phyloP scores from a whole-genome alignment of 306 rosid genomes.

The Hippophae tibetana region DNA sequence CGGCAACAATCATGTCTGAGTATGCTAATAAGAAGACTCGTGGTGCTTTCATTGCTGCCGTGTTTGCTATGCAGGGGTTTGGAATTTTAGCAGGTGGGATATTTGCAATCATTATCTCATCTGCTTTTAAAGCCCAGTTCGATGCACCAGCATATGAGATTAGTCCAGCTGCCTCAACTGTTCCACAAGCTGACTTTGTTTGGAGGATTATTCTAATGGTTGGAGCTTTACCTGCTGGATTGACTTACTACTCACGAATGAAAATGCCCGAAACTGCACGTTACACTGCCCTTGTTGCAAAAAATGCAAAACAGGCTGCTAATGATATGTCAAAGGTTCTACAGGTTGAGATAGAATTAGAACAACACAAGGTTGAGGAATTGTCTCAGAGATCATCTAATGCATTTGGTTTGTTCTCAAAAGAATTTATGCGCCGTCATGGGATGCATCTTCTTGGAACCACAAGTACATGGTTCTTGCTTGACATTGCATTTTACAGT shows the following conservation, averaged over 20 bases:
- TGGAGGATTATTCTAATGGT: conserved; percentile 63
- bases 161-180: conserved; percentile 37
- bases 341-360: conserved; percentile 43
- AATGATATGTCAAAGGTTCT: conserved; percentile 64
- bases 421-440: conserved; percentile 42
- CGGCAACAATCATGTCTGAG: conserved; percentile 76
- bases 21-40: conserved; percentile 70
- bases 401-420: conserved; percentile 43
- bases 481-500: conserved; percentile 67
- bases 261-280: conserved; percentile 85
- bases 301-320: conserved; percentile 47
- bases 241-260: conserved; percentile 55
- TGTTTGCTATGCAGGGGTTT: conserved; percentile 82
- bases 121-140: conserved; percentile 29
- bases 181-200: conserved; percentile 52
- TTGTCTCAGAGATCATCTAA: background rate
- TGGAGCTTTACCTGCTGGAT: conserved; percentile 59
- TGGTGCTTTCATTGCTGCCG: conserved; percentile 69
- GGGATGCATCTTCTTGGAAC: conserved; percentile 68
- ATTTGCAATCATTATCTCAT: conserved; percentile 39
- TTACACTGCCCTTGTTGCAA: conserved; percentile 63
- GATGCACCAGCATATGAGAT: conserved; percentile 34
- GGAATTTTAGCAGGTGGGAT: conserved; percentile 66
- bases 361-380: conserved; percentile 9
- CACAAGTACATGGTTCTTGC: conserved; percentile 61